Percentiles rank a stretch among this genome's conserved stretches.
These are phyloP conservation scores for Phytopythium aichiense DNA, from an alignment of 352 stramenopile genomes.

Conservation along the genomic window DNA sequence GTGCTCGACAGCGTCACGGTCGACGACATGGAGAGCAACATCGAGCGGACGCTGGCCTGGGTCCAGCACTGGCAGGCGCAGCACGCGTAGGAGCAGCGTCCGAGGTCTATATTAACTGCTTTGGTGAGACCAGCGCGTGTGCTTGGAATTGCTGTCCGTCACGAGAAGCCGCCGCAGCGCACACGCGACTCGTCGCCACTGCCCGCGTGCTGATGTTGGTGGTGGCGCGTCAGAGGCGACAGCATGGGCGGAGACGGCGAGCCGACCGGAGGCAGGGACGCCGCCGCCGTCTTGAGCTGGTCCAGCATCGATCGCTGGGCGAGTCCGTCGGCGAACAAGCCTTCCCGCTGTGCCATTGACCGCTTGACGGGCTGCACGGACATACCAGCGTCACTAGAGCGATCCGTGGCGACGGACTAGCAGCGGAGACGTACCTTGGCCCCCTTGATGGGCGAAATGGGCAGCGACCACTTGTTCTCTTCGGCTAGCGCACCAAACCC, in stretches of 20 bases:
- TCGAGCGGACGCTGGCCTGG: slow-evolving; percentile 91
- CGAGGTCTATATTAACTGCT: background rate
- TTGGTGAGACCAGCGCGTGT: background rate
- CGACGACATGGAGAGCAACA: slow-evolving; percentile 96
- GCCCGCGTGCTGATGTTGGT: background rate
- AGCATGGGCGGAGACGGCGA: slow-evolving; percentile 5
- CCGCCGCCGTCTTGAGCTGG: slow-evolving; percentile 39
- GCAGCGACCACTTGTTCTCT: slow-evolving; percentile 16
- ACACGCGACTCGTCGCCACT: slow-evolving; percentile 3
- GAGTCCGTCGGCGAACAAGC: slow-evolving; percentile 41
- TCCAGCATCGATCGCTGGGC: slow-evolving; percentile 45
- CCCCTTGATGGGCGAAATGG: slow-evolving; percentile 49
- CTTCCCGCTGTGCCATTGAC: slow-evolving; percentile 26
- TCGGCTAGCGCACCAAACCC: background rate
- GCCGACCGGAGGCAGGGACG: background rate
- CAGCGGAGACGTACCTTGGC: slow-evolving; percentile 15
- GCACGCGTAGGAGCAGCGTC: slow-evolving; percentile 26
- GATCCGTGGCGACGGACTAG: background rate
- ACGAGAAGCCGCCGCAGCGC: slow-evolving; percentile 30
- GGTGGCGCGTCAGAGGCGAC: slow-evolving; percentile 5
- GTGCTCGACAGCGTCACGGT: slow-evolving; percentile 93
- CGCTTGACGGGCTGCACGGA: slow-evolving; percentile 9
- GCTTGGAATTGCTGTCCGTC: background rate
- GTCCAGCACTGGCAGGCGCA: slow-evolving; percentile 89
- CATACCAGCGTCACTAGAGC: background rate